phyloP scores from a whole-genome alignment of 176 grass and related monocot genomes.

The Carex pumila region DNA sequence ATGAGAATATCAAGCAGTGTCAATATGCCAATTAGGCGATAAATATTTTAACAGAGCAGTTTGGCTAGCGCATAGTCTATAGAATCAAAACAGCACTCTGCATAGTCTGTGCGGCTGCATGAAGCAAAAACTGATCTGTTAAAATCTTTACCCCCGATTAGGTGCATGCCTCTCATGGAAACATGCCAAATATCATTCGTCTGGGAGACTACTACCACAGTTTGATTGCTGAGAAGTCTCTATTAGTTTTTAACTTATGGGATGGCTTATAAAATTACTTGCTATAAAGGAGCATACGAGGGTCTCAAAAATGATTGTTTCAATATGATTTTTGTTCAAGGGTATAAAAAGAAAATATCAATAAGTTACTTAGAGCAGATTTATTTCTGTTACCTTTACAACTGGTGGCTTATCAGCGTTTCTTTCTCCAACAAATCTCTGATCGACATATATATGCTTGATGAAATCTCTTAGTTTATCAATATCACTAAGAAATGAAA shows the following conservation, averaged over 20 bases:
- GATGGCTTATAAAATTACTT: neutral
- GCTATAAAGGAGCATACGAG: neutral
- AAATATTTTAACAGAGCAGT: too few species aligned
- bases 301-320: neutral
- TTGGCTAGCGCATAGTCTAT: too few species aligned
- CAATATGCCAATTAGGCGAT: neutral
- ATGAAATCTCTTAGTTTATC: conserved; percentile 57
- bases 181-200: neutral
- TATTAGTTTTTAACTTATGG: neutral
- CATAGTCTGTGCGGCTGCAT: too few species aligned
- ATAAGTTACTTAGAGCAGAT: neutral
- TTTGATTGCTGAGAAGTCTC: neutral
- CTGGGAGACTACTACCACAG: neutral
- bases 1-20: neutral
- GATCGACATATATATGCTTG: conserved; percentile 51
- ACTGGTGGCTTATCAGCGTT: conserved; percentile 30
- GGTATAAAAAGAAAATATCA: neutral
- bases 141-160: too few species aligned
- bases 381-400: conserved; percentile 30
- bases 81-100: too few species aligned
- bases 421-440: conserved; percentile 33
- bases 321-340: neutral
- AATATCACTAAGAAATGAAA: conserved; percentile 36
- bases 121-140: too few species aligned
- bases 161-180: neutral